Evolutionary conservation across 441 rosid genomes (phyloP), one percentile per base, ranked within the genome.

Genomic region (Capsella rubella): DNA sequence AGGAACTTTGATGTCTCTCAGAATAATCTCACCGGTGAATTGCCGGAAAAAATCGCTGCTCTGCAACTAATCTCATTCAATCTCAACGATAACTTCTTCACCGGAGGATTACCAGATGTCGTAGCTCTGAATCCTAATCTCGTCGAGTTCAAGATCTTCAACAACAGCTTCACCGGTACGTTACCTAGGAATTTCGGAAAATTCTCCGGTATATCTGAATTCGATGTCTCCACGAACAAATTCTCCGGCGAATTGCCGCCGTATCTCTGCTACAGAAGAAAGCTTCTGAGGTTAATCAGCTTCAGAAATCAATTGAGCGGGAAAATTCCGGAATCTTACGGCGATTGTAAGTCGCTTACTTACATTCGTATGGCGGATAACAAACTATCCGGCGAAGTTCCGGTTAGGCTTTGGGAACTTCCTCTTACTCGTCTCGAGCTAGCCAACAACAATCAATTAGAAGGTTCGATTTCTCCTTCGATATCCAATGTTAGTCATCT

Each of bases 81-180:
- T 71, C 82, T 91, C 34, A 86, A 87, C 35, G 92, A 91, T 57
- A 91, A 91, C 43, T 47, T 49, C 67, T 78, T 91, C 73, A 76
- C 59, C 8, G 94, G 97, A 0, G 82, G 79, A 47, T 72, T 91
- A 15, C 90, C 94, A 0, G 80, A 75, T 4, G 55, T 73, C 37
- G 37, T 91, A 51, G 87, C 87, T 37, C 10, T 66, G 13, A 87
- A 89, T 68, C 87, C 80, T 3, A 78, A 83, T 61, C 78, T 91
- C n/a, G 12, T 3, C 56, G 67, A 77, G 15, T 74, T 91, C 9
- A 85, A 81, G 62, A 82, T 91, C 78, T 91, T 85, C 78, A 85
- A 88, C 80, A 91, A 91, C 87, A 85, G 87, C 60, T 91, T 91
- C 50, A 76, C 81, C 0, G 97, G 97, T 4, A 80, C 27, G 0